Base-by-base conservation (phyloP, 768 basidiomycete species). In the Suillus bovinus region DNA sequence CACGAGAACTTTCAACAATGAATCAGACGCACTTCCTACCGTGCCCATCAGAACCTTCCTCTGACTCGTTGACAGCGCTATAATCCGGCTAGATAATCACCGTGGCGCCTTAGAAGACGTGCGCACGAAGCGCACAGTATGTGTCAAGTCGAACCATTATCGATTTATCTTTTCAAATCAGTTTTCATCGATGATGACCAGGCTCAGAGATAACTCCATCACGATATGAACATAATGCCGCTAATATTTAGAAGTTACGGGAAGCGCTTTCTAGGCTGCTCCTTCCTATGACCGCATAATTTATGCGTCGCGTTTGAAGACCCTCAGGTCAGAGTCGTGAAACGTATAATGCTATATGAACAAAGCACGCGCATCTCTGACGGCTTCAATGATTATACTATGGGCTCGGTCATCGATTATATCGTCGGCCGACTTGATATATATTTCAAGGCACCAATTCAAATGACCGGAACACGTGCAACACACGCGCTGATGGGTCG, bases 381-480 rank as follows among this genome's bases (percentile, higher is more conserved):
- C 36, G 24, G 54, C 36, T 27, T 13, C 5, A 56, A 56, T 38
- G 24, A 56, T 56, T 39, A 56, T 38, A 39, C 10, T 20, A 52
- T 31, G 36, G 54, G 22, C 55, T 56, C 54, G 54, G 55, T 11
- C 55, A 56, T 56, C 38, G 38, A 56, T 56, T 17, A 20, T 39
- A 29, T 17, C 5, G 24, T 27, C 36, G 29, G 17, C 36, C 55
- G 55, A 56, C 55, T 56, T 39, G 14, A 3, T 22, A 38, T 27
- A 24, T 10, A 24, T 55, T 55, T 55, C 54, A 56, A 38, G 55
- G 55, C 38, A 39, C 55, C 2, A 56, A 56, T 56, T 56, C 55
- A 56, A 56, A 56, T 56, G 55, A 56, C 55, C 38, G 55, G 55
- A 56, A 56, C 55, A 56, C 55, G 55, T 38, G 55, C 24, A 27